Conservation (phyloP, 1,284 basidiomycete species). For the Cutaneotrichosporon sp. region DNA sequence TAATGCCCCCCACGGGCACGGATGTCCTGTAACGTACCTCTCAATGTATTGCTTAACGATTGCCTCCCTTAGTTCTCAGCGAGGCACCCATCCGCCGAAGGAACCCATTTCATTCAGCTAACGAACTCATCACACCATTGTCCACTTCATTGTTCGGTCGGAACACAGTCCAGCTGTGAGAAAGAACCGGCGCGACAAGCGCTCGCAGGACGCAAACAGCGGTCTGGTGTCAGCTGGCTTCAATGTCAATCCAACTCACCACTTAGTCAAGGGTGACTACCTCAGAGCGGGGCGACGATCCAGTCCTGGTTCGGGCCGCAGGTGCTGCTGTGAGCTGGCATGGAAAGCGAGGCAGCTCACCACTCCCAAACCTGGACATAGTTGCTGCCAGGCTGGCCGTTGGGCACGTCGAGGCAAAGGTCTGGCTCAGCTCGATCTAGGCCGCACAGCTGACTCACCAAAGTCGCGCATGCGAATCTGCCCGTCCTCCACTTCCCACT, state of each 20-base stretch:
- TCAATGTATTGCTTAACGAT: neutral
- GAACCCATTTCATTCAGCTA: too few relatives aligned
- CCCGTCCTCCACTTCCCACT: neutral
- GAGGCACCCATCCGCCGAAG: too few relatives aligned
- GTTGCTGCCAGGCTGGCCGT: neutral
- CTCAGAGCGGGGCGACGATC: neutral
- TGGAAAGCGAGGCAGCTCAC: neutral
- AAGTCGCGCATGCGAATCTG: neutral
- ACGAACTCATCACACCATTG: neutral
- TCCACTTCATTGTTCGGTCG: neutral
- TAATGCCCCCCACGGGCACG: too few relatives aligned
- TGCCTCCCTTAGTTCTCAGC: too few relatives aligned
- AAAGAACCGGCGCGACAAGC: too few relatives aligned
- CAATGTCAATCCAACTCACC: too few relatives aligned
- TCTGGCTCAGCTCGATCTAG: neutral
- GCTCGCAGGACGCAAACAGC: too few relatives aligned
- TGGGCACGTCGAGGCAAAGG: conserved; percentile 4
- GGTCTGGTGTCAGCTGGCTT: neutral
- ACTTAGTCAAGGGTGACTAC: too few relatives aligned
- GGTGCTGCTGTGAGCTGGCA: neutral
- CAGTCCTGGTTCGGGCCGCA: conserved; percentile 3
- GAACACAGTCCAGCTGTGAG: neutral
- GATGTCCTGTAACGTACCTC: neutral
- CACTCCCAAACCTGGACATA: conserved; percentile 9
- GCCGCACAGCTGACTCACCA: neutral